These are phyloP conservation scores for fission yeast (Schizosaccharomyces pombe) DNA, from an alignment of 805 yeast genomes.

Conservation along the genomic window DNA sequence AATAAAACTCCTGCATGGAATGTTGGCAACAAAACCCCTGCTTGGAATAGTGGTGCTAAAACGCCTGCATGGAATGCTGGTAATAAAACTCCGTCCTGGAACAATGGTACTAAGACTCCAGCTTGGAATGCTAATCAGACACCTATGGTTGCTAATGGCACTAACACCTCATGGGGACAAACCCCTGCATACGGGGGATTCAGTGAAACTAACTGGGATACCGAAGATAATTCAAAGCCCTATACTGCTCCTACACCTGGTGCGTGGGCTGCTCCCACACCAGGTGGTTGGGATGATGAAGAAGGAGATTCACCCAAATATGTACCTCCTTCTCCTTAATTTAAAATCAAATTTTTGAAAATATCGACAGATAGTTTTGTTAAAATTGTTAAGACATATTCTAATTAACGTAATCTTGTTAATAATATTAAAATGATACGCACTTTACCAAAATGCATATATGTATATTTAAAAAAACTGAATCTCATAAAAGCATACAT, in stretches of 20 bases:
- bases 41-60: slow-evolving; percentile 7
- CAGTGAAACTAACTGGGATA: neutral
- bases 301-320: slow-evolving; percentile 8
- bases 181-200: neutral
- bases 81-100: slow-evolving; percentile 25
- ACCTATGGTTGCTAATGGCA: neutral
- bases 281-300: slow-evolving; percentile 6
- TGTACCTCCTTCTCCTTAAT: slow-evolving; percentile 6
- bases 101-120: slow-evolving; percentile 13
- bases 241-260: neutral
- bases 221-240: neutral
- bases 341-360: too few species aligned
- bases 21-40: slow-evolving; percentile 18
- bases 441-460: neutral
- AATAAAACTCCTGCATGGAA: slow-evolving; percentile 1
- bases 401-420: neutral
- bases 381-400: too few species aligned
- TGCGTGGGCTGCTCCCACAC: slow-evolving; percentile 6
- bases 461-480: too few species aligned
- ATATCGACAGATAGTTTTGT: too few species aligned
- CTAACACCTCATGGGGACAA: neutral
- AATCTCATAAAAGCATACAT: too few species aligned
- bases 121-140: slow-evolving; percentile 18
- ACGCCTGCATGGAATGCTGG: slow-evolving; percentile 17
- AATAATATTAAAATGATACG: neutral